A percentile compares a stretch with the other conserved stretches of the same genome.
These are phyloP conservation scores for Quercus ilex DNA, from an alignment of 306 rosid species.

Conservation along the genomic window DNA sequence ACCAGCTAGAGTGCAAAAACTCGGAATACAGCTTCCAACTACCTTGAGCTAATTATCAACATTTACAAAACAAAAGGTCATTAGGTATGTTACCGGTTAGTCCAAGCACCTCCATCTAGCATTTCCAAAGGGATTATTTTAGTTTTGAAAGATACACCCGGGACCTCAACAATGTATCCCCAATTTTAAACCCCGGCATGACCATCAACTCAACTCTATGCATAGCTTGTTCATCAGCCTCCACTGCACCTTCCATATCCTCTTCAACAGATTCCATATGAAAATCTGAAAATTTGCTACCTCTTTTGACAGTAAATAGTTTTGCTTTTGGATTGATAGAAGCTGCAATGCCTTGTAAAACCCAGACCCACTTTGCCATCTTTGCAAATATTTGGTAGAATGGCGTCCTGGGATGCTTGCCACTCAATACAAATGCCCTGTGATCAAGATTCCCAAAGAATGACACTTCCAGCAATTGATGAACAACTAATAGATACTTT, in stretches of 20 bases:
- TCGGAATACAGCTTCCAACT: neutral
- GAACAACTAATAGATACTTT: conserved; percentile 61
- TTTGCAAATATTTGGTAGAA: conserved; percentile 74
- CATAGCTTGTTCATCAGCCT: neutral
- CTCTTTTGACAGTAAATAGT: conserved; percentile 48
- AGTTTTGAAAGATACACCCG: conserved; percentile 54
- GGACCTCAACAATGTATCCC: conserved; percentile 51
- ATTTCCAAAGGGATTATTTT: conserved; percentile 8
- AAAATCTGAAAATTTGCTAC: conserved; percentile 46
- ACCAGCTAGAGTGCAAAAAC: conserved; percentile 27
- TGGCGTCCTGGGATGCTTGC: conserved; percentile 76
- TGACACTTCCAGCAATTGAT: conserved; percentile 60
- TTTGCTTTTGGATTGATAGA: conserved; percentile 53
- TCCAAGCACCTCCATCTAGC: conserved; percentile 24
- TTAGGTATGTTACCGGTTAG: conserved; percentile 37
- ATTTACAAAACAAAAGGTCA: conserved; percentile 25
- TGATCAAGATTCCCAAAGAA: conserved; percentile 81
- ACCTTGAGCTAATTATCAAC: conserved; percentile 20
- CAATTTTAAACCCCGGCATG: conserved; percentile 74
- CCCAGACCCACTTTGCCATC: conserved; percentile 88
- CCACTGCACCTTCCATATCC: conserved; percentile 23
- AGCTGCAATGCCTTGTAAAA: conserved; percentile 49
- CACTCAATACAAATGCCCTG: conserved; percentile 43
- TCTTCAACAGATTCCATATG: conserved; percentile 69
- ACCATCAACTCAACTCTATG: conserved; percentile 70